These are phyloP conservation scores for Mollisiaceae sp. DNA, from an alignment of 2,329 filamentous ascomycete species.

Conservation along the genomic window DNA sequence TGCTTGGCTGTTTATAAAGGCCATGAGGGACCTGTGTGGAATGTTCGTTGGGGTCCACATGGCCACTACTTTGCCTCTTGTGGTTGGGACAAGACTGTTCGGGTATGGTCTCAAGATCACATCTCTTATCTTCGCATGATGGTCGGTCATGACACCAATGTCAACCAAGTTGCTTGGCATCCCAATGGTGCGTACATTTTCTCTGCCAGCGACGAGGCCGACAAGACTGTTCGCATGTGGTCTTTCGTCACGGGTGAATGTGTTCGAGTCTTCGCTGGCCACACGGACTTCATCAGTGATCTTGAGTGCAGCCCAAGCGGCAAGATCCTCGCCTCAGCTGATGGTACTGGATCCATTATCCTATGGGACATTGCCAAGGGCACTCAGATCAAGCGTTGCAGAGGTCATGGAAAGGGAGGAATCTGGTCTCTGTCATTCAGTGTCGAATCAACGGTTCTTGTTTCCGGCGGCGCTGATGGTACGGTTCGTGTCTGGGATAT, in stretches of 20 bases:
- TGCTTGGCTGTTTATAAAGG: constrained; percentile 94
- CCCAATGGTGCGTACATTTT: constrained; percentile 94
- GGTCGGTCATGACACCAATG: constrained; percentile 89
- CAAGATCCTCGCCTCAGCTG: constrained; percentile 88
- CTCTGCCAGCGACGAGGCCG: constrained; percentile 81
- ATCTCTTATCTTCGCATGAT: constrained; percentile 87
- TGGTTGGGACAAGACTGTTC: constrained; percentile 87
- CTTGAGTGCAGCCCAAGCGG: constrained; percentile 87
- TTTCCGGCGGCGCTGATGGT: constrained; percentile 88
- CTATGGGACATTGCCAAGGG: constrained; percentile 94
- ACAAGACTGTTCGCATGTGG: constrained; percentile 98
- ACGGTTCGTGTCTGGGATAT: constrained; percentile 96
- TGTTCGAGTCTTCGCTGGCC: constrained; percentile 90
- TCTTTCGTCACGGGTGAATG: constrained; percentile 85
- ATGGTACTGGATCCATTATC: constrained; percentile 86
- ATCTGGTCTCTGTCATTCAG: constrained; percentile 95
- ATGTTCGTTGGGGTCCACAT: constrained; percentile 87
- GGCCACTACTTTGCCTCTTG: constrained; percentile 93
- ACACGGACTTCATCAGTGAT: constrained; percentile 84
- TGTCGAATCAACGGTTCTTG: constrained; percentile 87
- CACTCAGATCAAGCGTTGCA: constrained; percentile 85
- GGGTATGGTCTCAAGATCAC: constrained; percentile 91
- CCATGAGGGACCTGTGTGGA: constrained; percentile 88
- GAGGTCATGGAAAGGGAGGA: constrained; percentile 90
- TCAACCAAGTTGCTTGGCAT: constrained; percentile 93